A percentile compares a stretch with the other conserved stretches of the same genome.
phyloP scores from a whole-genome alignment of 2,329 filamentous ascomycete genomes.

The Myriosclerotinia duriaeana region DNA sequence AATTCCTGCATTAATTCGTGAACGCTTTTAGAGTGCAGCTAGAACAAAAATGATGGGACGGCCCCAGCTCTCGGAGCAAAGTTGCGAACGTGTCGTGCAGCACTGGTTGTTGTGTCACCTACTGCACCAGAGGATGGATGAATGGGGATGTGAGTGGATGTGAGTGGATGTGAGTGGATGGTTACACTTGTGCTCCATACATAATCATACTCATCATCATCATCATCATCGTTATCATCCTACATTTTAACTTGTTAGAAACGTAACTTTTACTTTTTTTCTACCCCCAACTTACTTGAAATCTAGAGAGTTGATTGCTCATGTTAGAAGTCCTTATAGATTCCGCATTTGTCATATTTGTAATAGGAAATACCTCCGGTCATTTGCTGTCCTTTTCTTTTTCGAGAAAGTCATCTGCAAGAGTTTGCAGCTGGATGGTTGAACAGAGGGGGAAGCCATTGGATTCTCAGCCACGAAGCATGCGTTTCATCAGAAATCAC shows the following conservation, averaged over 20 bases:
- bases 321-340: not conserved
- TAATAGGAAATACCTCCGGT: constrained; percentile 10
- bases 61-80: constrained; percentile 22
- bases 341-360: constrained; percentile 10
- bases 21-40: constrained; percentile 10
- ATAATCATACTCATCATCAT: not conserved
- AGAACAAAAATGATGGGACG: constrained; percentile 13
- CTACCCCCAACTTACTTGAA: not conserved
- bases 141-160: not conserved
- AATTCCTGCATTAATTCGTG: constrained; percentile 14
- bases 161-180: not conserved
- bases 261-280: not conserved
- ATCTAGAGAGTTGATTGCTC: constrained; percentile 12
- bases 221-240: not conserved
- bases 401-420: constrained; percentile 22
- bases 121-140: not conserved
- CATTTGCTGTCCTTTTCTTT: constrained; percentile 2
- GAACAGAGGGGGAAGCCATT: not conserved
- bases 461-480: constrained; percentile 13
- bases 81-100: constrained; percentile 21
- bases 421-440: constrained; percentile 7
- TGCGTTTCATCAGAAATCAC: constrained; percentile 22
- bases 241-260: not conserved
- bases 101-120: constrained; percentile 22
- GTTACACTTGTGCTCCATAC: not conserved